Conservation (phyloP, 139 green algal genomes). For the Gonium pectorale region DNA sequence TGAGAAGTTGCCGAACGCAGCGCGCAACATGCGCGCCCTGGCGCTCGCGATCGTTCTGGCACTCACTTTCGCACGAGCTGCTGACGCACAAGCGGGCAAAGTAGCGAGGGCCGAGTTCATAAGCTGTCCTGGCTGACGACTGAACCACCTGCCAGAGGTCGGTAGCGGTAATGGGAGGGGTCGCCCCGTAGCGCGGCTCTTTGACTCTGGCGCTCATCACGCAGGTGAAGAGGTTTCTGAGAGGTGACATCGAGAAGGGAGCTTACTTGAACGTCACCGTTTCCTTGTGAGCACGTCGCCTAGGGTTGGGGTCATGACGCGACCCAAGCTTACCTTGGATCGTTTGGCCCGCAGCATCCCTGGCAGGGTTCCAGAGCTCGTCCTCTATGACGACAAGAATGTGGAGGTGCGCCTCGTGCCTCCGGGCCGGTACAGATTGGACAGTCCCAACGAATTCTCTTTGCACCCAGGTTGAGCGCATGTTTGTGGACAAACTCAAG, state of each 20-base stretch:
- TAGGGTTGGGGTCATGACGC: neutral
- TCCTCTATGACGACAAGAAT: conserved; percentile 16
- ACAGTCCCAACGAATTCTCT: neutral
- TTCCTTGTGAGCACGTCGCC: neutral
- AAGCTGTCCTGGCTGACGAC: conserved; percentile 27
- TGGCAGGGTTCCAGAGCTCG: conserved; percentile 37
- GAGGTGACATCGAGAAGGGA: conserved; percentile 34
- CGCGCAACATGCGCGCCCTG: conserved; percentile 6
- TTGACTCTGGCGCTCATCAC: too few species aligned
- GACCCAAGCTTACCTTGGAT: neutral
- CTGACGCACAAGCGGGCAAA: neutral
- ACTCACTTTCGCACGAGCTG: neutral
- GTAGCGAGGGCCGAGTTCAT: neutral
- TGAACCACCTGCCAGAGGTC: conserved; percentile 45
- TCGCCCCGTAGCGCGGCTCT: too few species aligned
- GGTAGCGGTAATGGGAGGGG: too few species aligned
- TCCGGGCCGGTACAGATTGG: too few species aligned
- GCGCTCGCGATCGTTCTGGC: neutral
- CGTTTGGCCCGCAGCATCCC: conserved; percentile 15
- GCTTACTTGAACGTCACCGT: conserved; percentile 15
- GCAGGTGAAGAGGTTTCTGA: conserved; percentile 39
- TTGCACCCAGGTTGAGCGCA: conserved; percentile 22
- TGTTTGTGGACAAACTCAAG: conserved; percentile 37
- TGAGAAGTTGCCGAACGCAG: too few species aligned
- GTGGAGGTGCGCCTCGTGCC: conserved; percentile 16